Conservation (phyloP, 2,329 filamentous ascomycete genomes). For the Grosmannia huntii region DNA sequence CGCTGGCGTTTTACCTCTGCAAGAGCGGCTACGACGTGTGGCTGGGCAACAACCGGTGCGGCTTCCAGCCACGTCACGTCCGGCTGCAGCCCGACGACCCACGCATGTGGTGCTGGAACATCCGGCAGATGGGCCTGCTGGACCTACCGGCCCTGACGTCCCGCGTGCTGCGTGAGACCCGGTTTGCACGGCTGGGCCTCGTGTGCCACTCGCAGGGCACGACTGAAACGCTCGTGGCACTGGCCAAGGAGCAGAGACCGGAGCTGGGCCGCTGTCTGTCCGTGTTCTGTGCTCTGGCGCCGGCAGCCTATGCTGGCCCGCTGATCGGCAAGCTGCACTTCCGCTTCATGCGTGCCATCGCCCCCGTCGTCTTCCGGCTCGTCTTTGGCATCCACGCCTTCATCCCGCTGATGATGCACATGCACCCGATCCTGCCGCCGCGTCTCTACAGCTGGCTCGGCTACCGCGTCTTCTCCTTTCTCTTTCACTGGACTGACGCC, state of each 20-base stretch:
- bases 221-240: constrained; percentile 72
- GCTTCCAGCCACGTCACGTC: constrained; percentile 65
- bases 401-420: constrained; percentile 84
- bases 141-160: constrained; percentile 74
- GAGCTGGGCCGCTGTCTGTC: constrained; percentile 72
- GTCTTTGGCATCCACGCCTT: constrained; percentile 90
- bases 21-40: constrained; percentile 92
- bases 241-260: constrained; percentile 81
- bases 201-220: constrained; percentile 87
- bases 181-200: constrained; percentile 70
- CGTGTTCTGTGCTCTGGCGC: constrained; percentile 83
- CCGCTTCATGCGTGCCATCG: constrained; percentile 77
- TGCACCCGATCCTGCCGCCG: constrained; percentile 55
- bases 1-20: constrained; percentile 80
- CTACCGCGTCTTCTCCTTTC: constrained; percentile 77
- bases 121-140: constrained; percentile 82
- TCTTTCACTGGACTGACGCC: constrained; percentile 77
- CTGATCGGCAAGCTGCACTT: constrained; percentile 81
- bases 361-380: constrained; percentile 60
- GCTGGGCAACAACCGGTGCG: constrained; percentile 88
- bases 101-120: constrained; percentile 95
- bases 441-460: constrained; percentile 67
- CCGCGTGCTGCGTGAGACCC: constrained; percentile 68
- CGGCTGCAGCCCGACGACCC: constrained; percentile 62
- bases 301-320: constrained; percentile 79